Evolutionary conservation across 148 eudicot species (phyloP).

Genomic region (Gaultheria prostrata): DNA sequence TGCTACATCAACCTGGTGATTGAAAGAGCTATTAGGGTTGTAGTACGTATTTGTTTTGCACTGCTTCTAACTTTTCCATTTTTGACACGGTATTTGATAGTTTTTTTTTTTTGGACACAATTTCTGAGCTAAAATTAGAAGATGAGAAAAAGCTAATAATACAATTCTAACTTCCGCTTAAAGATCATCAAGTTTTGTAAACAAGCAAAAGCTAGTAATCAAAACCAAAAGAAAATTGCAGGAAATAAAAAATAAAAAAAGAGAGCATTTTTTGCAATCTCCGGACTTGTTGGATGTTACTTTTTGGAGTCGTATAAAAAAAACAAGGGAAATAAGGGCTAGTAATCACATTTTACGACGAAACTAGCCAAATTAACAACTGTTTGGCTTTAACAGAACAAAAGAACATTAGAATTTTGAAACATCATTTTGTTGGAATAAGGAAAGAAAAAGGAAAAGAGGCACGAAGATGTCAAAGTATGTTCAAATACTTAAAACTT

Average conservation of each 20-base stretch:
- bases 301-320: neutral
- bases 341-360: neutral
- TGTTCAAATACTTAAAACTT: neutral
- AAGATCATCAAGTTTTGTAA: neutral
- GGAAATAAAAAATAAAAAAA: no score
- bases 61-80: neutral
- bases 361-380: neutral
- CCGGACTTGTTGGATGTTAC: neutral
- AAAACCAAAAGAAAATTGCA: neutral
- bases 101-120: neutral
- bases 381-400: neutral
- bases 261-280: neutral
- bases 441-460: no score
- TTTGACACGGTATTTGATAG: neutral
- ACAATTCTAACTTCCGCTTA: neutral
- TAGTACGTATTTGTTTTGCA: neutral
- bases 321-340: no score
- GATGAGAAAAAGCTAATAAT: neutral
- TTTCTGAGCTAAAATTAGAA: neutral
- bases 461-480: neutral
- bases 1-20: constrained; percentile 86
- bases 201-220: neutral
- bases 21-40: neutral
- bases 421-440: neutral
- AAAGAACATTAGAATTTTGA: neutral